Evolutionary conservation across 805 yeast species (phyloP), one percentile per base, ranked within the genome.

Genomic region (Schwanniomyces pseudopolymorphus): DNA sequence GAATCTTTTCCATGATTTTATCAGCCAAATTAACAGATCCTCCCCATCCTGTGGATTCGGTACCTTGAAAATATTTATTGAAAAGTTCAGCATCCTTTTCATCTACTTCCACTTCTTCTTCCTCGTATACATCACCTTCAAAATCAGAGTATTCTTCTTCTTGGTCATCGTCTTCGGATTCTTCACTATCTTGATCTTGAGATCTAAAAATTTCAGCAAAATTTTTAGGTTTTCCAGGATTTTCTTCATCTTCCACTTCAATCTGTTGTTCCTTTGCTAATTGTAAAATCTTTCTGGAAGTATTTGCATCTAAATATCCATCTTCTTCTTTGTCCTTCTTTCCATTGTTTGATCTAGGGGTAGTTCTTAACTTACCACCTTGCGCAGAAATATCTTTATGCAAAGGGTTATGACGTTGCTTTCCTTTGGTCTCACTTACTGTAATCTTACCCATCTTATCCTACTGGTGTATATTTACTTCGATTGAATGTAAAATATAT

Each of bases 201-300:
- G 49, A 49, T 53, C 53, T 58, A 49, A 56, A 53, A 7, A 58
- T 42, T 36, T 61, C 61, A 14, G 58, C 53, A 46, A 64, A 52
- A 38, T 61, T 27, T 42, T 58, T 49, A 55, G 52, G 43, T 47
- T 53, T 40, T 9, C 19, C 47, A 44, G 27, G 56, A 33, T 70
- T 70, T 50, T 82, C 86, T 40, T 74, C 83, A 5, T 57, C 61
- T 44, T 82, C 91, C 17, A 91, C 64, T 61, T 94, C 99, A 39
- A 87, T 90, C 67, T 90, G 97, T 70, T 94, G 99, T 58, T 87
- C 92, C 56, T 80, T 84, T 16, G 99, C 99, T 51, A 94, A 75
- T 63, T 87, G 88, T 54, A 94, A 74, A 65, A 94, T 91, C 68
- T 82, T 89, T 66, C 95, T 77, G 1, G 97, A 88, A 25, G 89